Percentiles rank a stretch among this genome's conserved stretches.
These are phyloP conservation scores for Pinus albicaulis DNA, from an alignment of 75 land plant genomes.

Conservation along the genomic window DNA sequence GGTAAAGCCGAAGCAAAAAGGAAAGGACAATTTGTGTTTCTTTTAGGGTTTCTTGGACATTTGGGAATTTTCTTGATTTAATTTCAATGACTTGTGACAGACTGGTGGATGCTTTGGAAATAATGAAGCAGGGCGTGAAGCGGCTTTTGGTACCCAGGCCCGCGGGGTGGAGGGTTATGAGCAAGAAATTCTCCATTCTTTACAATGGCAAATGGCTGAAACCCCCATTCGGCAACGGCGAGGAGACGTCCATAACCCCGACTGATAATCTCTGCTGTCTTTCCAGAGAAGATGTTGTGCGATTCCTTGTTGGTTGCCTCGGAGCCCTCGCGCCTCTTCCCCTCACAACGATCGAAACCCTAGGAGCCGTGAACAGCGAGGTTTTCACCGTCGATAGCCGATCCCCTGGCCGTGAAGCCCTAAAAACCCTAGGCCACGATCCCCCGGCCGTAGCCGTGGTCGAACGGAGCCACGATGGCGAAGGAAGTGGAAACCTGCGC, in stretches of 20 bases:
- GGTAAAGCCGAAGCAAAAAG: conserved; percentile 22
- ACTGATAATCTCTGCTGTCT: conserved; percentile 73
- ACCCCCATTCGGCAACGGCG: conserved; percentile 9
- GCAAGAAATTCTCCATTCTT: conserved; percentile 65
- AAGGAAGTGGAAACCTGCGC: conserved; percentile 20
- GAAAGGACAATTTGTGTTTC: neutral
- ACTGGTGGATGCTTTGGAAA: conserved; percentile 68
- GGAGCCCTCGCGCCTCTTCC: conserved; percentile 83
- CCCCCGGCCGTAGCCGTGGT: conserved; percentile 78
- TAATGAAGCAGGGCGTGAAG: conserved; percentile 76
- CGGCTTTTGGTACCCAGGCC: conserved; percentile 65
- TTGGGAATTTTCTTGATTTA: neutral
- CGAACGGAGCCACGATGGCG: conserved; percentile 29
- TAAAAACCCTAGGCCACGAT: conserved; percentile 30
- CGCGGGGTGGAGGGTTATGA: conserved; percentile 52
- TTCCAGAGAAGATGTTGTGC: conserved; percentile 73
- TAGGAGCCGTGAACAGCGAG: conserved; percentile 44
- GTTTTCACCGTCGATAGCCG: conserved; percentile 40
- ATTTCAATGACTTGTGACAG: conserved; percentile 14
- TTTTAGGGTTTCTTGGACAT: neutral
- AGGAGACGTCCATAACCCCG: conserved; percentile 9
- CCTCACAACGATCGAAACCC: conserved; percentile 62
- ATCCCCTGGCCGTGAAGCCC: conserved; percentile 46
- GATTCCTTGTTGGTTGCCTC: conserved; percentile 77
- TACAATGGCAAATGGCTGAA: conserved; percentile 74